phyloP scores from a whole-genome alignment of 495 filamentous ascomycete species.

The Daldinia concentrica region DNA sequence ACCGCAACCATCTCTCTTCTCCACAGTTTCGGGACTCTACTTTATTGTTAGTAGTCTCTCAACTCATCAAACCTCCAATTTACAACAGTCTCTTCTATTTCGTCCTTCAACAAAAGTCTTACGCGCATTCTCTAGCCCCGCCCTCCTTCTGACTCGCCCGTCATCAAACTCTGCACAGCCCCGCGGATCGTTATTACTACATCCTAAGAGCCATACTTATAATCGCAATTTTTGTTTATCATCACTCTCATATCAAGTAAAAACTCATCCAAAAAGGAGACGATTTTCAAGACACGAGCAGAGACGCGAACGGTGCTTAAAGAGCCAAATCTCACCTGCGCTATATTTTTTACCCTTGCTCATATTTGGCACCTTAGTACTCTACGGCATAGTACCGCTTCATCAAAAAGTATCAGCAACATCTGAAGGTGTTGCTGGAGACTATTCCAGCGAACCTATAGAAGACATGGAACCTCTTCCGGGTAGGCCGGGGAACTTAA shows the following conservation, averaged over 20 bases:
- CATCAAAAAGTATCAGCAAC: background rate
- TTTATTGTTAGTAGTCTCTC: slow-evolving; percentile 20
- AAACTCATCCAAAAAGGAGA: slow-evolving; percentile 1
- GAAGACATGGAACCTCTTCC: slow-evolving; percentile 61
- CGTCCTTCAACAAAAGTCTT: slow-evolving; percentile 3
- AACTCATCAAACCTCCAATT: slow-evolving; percentile 10
- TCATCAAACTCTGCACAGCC: slow-evolving; percentile 35
- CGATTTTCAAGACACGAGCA: background rate
- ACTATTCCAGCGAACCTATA: slow-evolving; percentile 2
- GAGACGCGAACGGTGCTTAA: slow-evolving; percentile 2
- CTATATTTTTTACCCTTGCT: slow-evolving; percentile 34
- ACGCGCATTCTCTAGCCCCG: slow-evolving; percentile 31
- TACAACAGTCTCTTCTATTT: background rate
- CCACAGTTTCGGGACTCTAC: slow-evolving; percentile 26
- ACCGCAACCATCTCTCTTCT: slow-evolving; percentile 25
- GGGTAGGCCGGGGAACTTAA: slow-evolving; percentile 88
- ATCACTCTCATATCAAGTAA: slow-evolving; percentile 8
- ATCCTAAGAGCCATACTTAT: slow-evolving; percentile 10
- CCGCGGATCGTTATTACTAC: slow-evolving; percentile 18
- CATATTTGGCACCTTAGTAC: slow-evolving; percentile 20
- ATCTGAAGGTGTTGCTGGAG: background rate
- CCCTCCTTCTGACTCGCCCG: slow-evolving; percentile 17
- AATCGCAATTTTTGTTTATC: slow-evolving; percentile 11
- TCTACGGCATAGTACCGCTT: slow-evolving; percentile 7
- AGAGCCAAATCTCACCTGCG: slow-evolving; percentile 32